Percentiles rank a stretch among this genome's conserved stretches.
Conservation (phyloP, 2,329 filamentous ascomycete genomes). For the Mycosphaerella sp. region DNA sequence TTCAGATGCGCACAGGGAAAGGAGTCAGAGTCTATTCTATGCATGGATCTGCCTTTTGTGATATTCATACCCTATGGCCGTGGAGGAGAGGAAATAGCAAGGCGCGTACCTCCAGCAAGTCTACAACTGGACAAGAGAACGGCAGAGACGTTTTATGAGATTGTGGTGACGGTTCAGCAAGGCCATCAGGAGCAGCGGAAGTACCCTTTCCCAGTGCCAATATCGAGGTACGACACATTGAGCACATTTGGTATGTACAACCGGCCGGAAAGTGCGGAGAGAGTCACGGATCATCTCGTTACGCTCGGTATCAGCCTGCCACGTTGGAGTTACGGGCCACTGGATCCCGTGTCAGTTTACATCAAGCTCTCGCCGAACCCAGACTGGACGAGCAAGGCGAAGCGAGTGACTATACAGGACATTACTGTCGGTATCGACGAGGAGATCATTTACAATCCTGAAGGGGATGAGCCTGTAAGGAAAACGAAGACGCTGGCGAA, state of each 20-base stretch:
- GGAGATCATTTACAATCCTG: slow-evolving; percentile 97
- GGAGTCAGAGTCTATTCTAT: slow-evolving; percentile 80
- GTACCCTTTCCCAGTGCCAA: slow-evolving; percentile 82
- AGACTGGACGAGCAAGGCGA: slow-evolving; percentile 85
- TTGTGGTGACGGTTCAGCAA: slow-evolving; percentile 93
- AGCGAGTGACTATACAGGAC: slow-evolving; percentile 85
- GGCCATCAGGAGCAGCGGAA: slow-evolving; percentile 81
- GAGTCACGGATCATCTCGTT: slow-evolving; percentile 82
- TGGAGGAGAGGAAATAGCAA: slow-evolving; percentile 80
- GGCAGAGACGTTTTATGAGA: slow-evolving; percentile 95
- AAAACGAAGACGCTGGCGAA: slow-evolving; percentile 84
- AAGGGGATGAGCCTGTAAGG: slow-evolving; percentile 68
- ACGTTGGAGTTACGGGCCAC: slow-evolving; percentile 91
- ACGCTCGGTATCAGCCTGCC: slow-evolving; percentile 87
- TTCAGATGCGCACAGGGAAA: slow-evolving; percentile 79
- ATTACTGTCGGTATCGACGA: slow-evolving; percentile 93
- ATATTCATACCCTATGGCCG: slow-evolving; percentile 94
- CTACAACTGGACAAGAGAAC: slow-evolving; percentile 84
- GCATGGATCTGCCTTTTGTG: slow-evolving; percentile 96
- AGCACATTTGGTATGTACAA: slow-evolving; percentile 99
- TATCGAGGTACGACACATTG: slow-evolving; percentile 89
- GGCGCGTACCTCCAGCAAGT: slow-evolving; percentile 85
- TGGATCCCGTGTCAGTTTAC: slow-evolving; percentile 92
- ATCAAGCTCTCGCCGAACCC: slow-evolving; percentile 89
- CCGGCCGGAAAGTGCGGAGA: slow-evolving; percentile 79